These are phyloP conservation scores for Pythium guiyangense DNA, from an alignment of 352 stramenopile species.

Conservation along the genomic window DNA sequence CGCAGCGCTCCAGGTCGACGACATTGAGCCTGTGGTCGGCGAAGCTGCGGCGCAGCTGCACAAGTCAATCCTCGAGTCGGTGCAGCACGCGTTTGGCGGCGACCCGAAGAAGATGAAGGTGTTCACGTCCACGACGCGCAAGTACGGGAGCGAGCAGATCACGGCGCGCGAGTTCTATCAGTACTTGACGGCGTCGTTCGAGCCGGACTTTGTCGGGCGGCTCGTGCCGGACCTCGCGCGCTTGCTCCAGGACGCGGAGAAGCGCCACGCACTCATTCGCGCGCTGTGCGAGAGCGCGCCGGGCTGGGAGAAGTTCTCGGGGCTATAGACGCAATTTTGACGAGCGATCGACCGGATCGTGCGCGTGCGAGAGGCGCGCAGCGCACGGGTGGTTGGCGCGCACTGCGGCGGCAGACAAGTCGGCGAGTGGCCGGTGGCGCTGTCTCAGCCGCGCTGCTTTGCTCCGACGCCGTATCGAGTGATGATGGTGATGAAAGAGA, in stretches of 20 bases:
- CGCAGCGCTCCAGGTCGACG: constrained; percentile 51
- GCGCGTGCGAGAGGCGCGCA: not conserved
- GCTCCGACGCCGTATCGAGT: not conserved
- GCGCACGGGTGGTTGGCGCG: too few relatives aligned
- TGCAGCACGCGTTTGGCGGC: constrained; percentile 63
- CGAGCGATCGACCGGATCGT: not conserved
- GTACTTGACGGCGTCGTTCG: constrained; percentile 87
- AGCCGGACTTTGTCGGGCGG: constrained; percentile 84
- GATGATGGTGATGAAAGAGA: not conserved
- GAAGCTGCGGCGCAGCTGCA: constrained; percentile 79
- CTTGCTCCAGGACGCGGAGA: constrained; percentile 81
- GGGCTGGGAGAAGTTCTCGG: constrained; percentile 80
- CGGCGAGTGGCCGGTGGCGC: too few relatives aligned
- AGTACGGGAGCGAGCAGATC: constrained; percentile 83
- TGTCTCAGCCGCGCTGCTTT: too few relatives aligned
- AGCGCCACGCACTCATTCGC: constrained; percentile 76
- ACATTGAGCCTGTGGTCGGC: constrained; percentile 80
- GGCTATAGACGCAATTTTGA: constrained; percentile 34
- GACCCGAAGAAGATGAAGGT: constrained; percentile 84
- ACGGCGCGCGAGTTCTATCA: constrained; percentile 86
- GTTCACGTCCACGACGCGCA: constrained; percentile 80
- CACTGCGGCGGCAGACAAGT: too few relatives aligned
- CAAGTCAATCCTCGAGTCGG: constrained; percentile 78
- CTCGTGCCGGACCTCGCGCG: constrained; percentile 80
- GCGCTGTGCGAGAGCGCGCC: constrained; percentile 81